phyloP scores from a whole-genome alignment of 345 rosid genomes.

The Eucalyptus albens region DNA sequence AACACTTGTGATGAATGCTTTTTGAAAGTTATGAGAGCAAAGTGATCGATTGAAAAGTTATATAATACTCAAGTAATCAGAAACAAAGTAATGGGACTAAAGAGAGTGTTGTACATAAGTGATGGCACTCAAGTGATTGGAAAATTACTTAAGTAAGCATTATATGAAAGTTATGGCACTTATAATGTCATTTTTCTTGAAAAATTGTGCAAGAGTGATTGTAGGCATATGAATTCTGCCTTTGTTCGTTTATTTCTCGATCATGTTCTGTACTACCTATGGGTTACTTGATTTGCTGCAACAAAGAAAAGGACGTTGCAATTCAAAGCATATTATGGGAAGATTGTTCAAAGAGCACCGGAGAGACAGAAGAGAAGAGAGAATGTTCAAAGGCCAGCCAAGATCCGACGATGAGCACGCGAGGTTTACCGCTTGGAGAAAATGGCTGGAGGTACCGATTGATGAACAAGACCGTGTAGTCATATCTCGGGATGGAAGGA shows the following conservation, averaged over 20 bases:
- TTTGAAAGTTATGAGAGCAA: too few species aligned
- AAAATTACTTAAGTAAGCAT: too few species aligned
- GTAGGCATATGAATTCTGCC: not conserved
- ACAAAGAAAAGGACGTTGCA: not conserved
- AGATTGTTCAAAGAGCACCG: not conserved
- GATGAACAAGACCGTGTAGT: not conserved
- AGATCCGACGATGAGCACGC: not conserved
- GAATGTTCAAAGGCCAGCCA: not conserved
- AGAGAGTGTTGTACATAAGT: too few species aligned
- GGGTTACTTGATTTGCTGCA: not conserved
- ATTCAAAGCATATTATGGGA: not conserved
- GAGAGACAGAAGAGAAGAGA: not conserved
- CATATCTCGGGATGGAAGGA: too few species aligned
- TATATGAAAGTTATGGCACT: rapidly evolving
- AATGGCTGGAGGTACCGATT: not conserved
- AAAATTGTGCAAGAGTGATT: not conserved
- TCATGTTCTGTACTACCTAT: not conserved
- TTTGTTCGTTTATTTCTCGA: not conserved
- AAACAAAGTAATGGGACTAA: too few species aligned
- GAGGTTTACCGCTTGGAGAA: not conserved
- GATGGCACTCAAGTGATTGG: too few species aligned
- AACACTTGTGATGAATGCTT: too few species aligned
- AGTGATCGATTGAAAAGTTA: too few species aligned
- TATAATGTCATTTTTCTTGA: too few species aligned
- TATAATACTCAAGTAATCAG: too few species aligned